Percentiles rank a stretch among this genome's conserved stretches.
These are phyloP conservation scores for Geotrichum bryndzae DNA, from an alignment of 1,139 yeast genomes.

Conservation along the genomic window DNA sequence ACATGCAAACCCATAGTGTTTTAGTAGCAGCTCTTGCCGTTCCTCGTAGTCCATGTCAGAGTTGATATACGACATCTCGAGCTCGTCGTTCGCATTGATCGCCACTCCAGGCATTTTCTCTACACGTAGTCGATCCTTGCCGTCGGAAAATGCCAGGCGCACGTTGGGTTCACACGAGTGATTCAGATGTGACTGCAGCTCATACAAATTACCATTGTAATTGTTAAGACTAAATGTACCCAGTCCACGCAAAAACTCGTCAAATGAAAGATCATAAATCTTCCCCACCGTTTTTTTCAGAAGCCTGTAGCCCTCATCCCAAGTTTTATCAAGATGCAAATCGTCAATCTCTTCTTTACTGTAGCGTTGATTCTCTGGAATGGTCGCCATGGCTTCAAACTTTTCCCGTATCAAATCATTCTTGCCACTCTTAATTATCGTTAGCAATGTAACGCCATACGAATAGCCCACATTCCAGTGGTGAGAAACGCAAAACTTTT, in stretches of 20 bases:
- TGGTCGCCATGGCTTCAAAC: slow-evolving; percentile 60
- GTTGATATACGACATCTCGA: slow-evolving; percentile 64
- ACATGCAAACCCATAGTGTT: slow-evolving; percentile 84
- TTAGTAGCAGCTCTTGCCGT: slow-evolving; percentile 60
- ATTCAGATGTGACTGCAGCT: slow-evolving; percentile 63
- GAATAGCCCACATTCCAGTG: slow-evolving; percentile 69
- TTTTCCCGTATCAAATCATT: slow-evolving; percentile 41
- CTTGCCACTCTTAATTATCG: slow-evolving; percentile 32
- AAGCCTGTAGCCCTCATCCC: slow-evolving; percentile 52
- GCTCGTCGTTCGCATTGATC: slow-evolving; percentile 60
- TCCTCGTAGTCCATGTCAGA: slow-evolving; percentile 57
- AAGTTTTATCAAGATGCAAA: slow-evolving; percentile 51
- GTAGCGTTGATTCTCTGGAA: slow-evolving; percentile 56
- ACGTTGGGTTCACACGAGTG: slow-evolving; percentile 75
- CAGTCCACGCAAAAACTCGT: slow-evolving; percentile 53
- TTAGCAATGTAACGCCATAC: slow-evolving; percentile 52
- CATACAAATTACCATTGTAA: slow-evolving; percentile 52
- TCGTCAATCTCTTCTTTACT: slow-evolving; percentile 54
- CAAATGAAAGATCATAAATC: slow-evolving; percentile 40
- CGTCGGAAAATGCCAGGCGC: background rate
- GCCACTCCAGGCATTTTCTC: slow-evolving; percentile 29
- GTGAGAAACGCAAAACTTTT: slow-evolving; percentile 56
- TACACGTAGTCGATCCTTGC: slow-evolving; percentile 23
- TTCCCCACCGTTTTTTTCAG: slow-evolving; percentile 49
- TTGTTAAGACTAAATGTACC: slow-evolving; percentile 75